A percentile compares a stretch with the other conserved stretches of the same genome.
These are phyloP conservation scores for Phyllosticta citrichinensis DNA, from an alignment of 2,329 filamentous ascomycete genomes.

Conservation along the genomic window DNA sequence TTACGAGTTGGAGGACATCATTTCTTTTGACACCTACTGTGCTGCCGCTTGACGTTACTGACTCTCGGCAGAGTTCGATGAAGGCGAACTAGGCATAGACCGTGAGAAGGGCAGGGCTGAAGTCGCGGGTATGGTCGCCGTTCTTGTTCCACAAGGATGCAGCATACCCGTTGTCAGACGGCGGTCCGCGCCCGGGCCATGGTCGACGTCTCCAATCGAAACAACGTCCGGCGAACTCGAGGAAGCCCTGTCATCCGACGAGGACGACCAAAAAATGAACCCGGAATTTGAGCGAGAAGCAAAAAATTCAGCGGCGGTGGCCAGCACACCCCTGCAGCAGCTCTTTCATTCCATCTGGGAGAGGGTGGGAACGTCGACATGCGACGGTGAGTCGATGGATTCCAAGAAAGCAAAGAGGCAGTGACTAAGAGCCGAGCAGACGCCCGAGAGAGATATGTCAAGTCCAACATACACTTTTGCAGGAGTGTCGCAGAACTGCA, in stretches of 20 bases:
- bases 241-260: neutral
- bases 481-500: conserved; percentile 8
- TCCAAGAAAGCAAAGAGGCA: neutral
- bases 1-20: too few species aligned
- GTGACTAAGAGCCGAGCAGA: neutral
- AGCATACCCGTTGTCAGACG: neutral
- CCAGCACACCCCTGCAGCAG: neutral
- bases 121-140: conserved; percentile 4
- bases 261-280: neutral
- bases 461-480: conserved; percentile 8
- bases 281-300: neutral
- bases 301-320: neutral
- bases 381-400: neutral
- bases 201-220: neutral
- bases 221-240: neutral
- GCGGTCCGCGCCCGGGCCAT: neutral
- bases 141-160: neutral
- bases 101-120: conserved; percentile 6
- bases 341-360: conserved; percentile 6
- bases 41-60: neutral
- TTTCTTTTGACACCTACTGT: too few species aligned
- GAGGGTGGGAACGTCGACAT: neutral
- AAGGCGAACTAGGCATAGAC: conserved; percentile 6
- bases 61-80: conserved; percentile 8
- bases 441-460: conserved; percentile 6